Conservation (phyloP, 371 early-diverging fungal genomes). For the Mucor indicus region DNA sequence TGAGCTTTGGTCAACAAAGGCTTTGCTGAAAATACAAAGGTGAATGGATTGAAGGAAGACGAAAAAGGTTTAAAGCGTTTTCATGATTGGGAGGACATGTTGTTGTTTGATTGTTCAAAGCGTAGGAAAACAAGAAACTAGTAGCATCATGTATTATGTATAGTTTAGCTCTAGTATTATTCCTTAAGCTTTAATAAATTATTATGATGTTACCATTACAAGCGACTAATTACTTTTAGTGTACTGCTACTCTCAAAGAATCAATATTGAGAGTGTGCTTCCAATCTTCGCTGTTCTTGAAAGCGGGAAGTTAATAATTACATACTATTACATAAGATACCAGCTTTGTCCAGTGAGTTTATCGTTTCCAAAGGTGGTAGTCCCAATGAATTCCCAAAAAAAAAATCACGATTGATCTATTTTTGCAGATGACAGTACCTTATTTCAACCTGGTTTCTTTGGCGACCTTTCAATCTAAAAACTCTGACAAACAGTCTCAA, state of each 20-base stretch:
- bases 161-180: constrained; percentile 1
- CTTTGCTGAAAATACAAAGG: constrained; percentile 3
- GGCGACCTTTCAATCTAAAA: background rate
- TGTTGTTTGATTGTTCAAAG: constrained; percentile 1
- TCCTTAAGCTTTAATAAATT: constrained; percentile 1
- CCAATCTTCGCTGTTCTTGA: constrained; percentile 1
- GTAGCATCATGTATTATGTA: constrained; percentile 1
- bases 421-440: constrained; percentile 1
- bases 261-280: constrained; percentile 1
- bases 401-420: background rate
- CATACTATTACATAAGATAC: constrained; percentile 2
- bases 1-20: constrained; percentile 4
- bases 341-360: constrained; percentile 1
- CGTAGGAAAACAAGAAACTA: constrained; percentile 2
- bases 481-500: background rate
- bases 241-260: constrained; percentile 1
- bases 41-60: background rate
- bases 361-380: background rate
- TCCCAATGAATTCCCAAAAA: constrained; percentile 1
- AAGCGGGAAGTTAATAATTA: constrained; percentile 1
- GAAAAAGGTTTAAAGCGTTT: constrained; percentile 2
- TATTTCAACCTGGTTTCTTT: background rate
- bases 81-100: constrained; percentile 3
- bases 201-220: background rate
- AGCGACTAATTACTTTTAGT: constrained; percentile 1